A percentile compares a stretch with the other conserved stretches of the same genome.
phyloP scores from a whole-genome alignment of 768 basidiomycete genomes.

The Solioccasus polychromus region DNA sequence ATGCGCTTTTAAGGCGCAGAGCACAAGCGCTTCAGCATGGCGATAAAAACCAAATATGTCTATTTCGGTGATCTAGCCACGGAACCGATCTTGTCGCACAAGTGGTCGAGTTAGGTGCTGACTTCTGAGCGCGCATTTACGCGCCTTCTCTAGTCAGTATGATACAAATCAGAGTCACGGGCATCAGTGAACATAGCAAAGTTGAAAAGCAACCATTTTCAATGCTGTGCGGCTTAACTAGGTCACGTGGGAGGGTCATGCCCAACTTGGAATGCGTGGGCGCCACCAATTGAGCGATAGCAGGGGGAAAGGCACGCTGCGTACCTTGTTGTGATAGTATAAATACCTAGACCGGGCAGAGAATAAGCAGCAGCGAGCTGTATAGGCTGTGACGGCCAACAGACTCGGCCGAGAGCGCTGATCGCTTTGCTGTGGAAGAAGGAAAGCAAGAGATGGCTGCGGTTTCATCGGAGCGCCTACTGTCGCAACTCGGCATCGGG shows the following conservation, averaged over 20 bases:
- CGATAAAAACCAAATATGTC: constrained; percentile 1
- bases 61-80: constrained; percentile 2
- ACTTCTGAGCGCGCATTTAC: background rate
- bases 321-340: too few species aligned
- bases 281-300: too few species aligned
- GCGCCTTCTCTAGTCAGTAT: constrained; percentile 1
- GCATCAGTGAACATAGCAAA: too few species aligned
- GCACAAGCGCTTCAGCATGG: constrained; percentile 7
- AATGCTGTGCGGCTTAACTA: background rate
- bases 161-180: constrained; percentile 5
- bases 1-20: constrained; percentile 11
- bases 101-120: background rate
- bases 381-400: too few species aligned
- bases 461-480: background rate
- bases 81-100: background rate
- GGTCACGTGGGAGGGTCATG: constrained; percentile 1
- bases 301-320: too few species aligned
- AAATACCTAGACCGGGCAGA: too few species aligned
- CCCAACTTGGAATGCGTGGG: too few species aligned
- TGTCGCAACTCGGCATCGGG: background rate
- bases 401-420: too few species aligned
- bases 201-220: background rate
- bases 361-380: too few species aligned
- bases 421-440: background rate
- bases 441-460: background rate